Evolutionary conservation across 495 filamentous ascomycete species (phyloP), one percentile per base, ranked within the genome.

Genomic region (Lepidopterella palustris): DNA sequence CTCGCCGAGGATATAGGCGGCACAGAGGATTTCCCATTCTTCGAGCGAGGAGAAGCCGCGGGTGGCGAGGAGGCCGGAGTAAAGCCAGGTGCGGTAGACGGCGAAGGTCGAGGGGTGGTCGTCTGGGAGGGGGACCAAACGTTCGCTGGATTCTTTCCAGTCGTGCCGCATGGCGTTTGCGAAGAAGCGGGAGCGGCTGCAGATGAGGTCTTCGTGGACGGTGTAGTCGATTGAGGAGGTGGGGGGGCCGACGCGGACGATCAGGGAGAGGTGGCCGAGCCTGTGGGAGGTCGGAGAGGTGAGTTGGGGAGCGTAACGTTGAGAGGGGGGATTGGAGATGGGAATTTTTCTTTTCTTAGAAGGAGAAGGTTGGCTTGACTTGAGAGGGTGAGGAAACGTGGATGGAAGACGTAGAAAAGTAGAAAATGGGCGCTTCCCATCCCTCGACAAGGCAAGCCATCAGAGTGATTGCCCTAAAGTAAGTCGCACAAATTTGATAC

Each of bases 61-160:
- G 20, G 21, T 6, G 47, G 47, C 47, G 15, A 50, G 47, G 0
- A 50, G 47, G 20, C 47, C 47, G 20, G 47, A 25, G 20, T 50
- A 50, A 5, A 50, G 47, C 47, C 47, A 50, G 47, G 47, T 50
- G 0, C 47, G 47, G 47, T 50, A 50, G 47, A 50, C 6, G 47
- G 47, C 47, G 47, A 50, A 50, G 47, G 47, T 50, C 20, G 47
- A 50, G 47, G 47, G 47, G 5, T 15, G 6, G 47, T 50, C 47
- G 20, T 50, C 47, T 1, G 47, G 47, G 5, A 50, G 47, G 0
- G 47, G 47, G 6, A 50, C 47, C 20, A 50, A 1, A 24, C 47
- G 47, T 9, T 24, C 21, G 1, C 26, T 24, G 21, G 47, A 5
- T 25, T 50, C 47, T 2, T 24, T 27, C 47, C 47, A 50, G 47